A percentile compares a stretch with the other conserved stretches of the same genome.
These are phyloP conservation scores for Dactylis glomerata DNA, from an alignment of 176 grass and related monocot species.

Conservation along the genomic window DNA sequence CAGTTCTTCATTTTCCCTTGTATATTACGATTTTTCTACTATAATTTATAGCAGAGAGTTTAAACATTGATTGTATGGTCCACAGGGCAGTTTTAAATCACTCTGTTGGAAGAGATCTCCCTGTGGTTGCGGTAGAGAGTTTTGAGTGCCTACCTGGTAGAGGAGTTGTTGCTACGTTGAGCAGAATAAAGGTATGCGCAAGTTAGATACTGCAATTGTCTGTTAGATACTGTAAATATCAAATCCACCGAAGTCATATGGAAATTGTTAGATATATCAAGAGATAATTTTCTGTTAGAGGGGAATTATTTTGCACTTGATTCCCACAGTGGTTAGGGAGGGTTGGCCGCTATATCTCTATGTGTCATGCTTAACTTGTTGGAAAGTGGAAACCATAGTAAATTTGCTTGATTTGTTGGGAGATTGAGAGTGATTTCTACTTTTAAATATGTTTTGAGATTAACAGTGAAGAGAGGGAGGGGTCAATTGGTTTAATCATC, in stretches of 20 bases:
- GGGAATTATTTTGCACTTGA: neutral
- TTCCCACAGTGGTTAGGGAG: neutral
- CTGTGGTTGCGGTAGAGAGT: constrained; percentile 78
- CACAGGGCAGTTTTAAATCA: constrained; percentile 96
- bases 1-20: neutral
- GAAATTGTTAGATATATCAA: constrained; percentile 3
- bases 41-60: constrained; percentile 20
- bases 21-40: neutral
- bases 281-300: neutral
- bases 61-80: constrained; percentile 41
- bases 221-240: no score
- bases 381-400: neutral
- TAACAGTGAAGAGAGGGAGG: neutral
- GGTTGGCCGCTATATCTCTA: neutral
- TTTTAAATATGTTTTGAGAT: neutral
- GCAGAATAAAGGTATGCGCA: constrained; percentile 60
- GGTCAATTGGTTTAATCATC: neutral
- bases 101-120: constrained; percentile 83
- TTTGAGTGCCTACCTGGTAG: constrained; percentile 88
- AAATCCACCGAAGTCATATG: neutral
- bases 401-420: neutral
- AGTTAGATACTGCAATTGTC: no score
- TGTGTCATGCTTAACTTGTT: neutral
- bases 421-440: neutral
- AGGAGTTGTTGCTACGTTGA: constrained; percentile 91